These are phyloP conservation scores for Jamesozyma rosinii DNA, from an alignment of 805 yeast genomes.

Conservation along the genomic window DNA sequence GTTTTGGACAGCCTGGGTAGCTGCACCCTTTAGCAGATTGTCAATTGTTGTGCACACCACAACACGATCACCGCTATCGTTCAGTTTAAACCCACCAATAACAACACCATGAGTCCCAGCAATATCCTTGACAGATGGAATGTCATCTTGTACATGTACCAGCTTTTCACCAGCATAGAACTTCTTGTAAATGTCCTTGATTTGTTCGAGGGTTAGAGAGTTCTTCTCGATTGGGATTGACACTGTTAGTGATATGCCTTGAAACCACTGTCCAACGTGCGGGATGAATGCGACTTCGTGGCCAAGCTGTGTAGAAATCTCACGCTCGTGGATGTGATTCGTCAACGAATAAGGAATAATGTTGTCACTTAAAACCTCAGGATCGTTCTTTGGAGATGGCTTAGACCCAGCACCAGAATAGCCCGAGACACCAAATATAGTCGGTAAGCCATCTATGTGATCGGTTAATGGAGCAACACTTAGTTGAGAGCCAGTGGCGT, in stretches of 20 bases:
- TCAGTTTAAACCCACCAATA: slow-evolving; percentile 93
- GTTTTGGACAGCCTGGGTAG: slow-evolving; percentile 96
- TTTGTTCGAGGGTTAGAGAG: slow-evolving; percentile 65
- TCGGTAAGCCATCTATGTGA: slow-evolving; percentile 61
- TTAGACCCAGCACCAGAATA: slow-evolving; percentile 99
- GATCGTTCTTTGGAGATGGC: slow-evolving; percentile 92
- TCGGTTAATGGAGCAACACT: slow-evolving; percentile 82
- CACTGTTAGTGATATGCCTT: slow-evolving; percentile 90
- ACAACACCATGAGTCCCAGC: slow-evolving; percentile 92
- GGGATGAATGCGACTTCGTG: slow-evolving; percentile 81
- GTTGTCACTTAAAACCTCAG: slow-evolving; percentile 64
- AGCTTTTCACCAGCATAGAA: slow-evolving; percentile 81
- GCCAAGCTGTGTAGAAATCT: slow-evolving; percentile 75
- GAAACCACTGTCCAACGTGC: slow-evolving; percentile 99
- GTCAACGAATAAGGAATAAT: slow-evolving; percentile 92
- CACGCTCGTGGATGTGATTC: slow-evolving; percentile 94
- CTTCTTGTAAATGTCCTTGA: slow-evolving; percentile 68
- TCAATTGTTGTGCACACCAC: slow-evolving; percentile 94
- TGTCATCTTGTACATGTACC: slow-evolving; percentile 78
- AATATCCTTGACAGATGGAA: slow-evolving; percentile 86
- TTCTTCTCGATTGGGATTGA: slow-evolving; percentile 73
- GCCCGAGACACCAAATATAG: slow-evolving; percentile 92
- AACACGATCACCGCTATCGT: slow-evolving; percentile 77
- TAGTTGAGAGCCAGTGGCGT: slow-evolving; percentile 96
- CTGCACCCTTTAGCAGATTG: slow-evolving; percentile 93